Conservation (phyloP, 1,284 basidiomycete species). For the Agaricales sp. region DNA sequence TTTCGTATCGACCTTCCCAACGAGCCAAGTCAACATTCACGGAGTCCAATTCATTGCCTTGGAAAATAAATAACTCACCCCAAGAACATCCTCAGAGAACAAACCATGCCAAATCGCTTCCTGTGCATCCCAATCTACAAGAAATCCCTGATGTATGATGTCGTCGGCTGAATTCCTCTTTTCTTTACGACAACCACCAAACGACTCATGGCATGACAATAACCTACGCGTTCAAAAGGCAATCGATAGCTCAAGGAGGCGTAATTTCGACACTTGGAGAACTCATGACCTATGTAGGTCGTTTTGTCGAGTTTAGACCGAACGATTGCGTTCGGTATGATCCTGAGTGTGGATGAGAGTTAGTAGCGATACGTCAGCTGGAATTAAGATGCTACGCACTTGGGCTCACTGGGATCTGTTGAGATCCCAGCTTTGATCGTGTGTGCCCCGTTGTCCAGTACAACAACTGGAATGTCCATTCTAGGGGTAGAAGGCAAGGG, state of each 20-base stretch:
- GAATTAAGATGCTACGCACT: conserved; percentile 3
- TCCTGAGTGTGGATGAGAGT: conserved; percentile 27
- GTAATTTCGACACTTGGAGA: conserved; percentile 65
- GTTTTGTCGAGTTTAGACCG: conserved; percentile 72
- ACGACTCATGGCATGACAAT: neutral
- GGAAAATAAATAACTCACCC: too few species aligned
- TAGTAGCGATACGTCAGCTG: conserved; percentile 1
- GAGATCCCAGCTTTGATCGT: conserved; percentile 69
- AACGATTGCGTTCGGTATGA: conserved; percentile 71
- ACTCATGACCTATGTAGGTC: conserved; percentile 77
- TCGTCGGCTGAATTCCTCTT: too few species aligned
- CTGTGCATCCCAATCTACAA: conserved; percentile 88
- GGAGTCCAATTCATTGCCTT: too few species aligned
- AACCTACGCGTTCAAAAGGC: conserved; percentile 78
- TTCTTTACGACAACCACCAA: conserved; percentile 7
- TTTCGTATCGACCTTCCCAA: conserved; percentile 62
- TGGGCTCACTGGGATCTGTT: conserved; percentile 16
- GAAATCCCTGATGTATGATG: conserved; percentile 57
- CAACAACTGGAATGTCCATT: conserved; percentile 45
- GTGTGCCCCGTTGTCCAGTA: conserved; percentile 82
- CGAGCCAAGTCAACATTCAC: too few species aligned
- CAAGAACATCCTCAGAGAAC: conserved; percentile 61
- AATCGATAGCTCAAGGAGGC: conserved; percentile 72
- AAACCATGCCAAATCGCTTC: conserved; percentile 86
- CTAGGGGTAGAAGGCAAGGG: too few species aligned